Base-by-base conservation (phyloP, 768 basidiomycete species). In the Tulasnella sp. region DNA sequence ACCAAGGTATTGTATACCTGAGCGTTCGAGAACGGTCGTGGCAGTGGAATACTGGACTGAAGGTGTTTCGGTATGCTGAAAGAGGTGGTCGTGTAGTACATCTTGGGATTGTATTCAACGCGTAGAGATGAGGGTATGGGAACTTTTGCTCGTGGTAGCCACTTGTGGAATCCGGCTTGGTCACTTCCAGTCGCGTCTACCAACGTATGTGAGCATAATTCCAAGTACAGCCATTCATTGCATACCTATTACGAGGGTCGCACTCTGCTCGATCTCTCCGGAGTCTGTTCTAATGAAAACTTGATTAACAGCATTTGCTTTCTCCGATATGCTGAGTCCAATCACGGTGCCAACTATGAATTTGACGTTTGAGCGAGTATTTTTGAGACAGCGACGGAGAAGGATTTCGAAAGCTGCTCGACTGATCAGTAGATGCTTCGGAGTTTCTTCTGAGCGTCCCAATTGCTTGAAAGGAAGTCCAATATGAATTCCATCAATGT, bases 131-230 rank as follows among this genome's bases (percentile, higher is more conserved):
- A 4, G n/a, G 45, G n/a, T 28, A 47, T 22, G n/a, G 32, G 10
- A 20, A 51, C 41, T 6, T 42, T 42, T 2, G 40, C 40, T 6
- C 27, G 16, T n/a, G 7, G 31, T 3, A 51, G 49, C 10, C 41
- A 28, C 25, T 51, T 51, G 27, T 10, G 16, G 27, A 41, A 51
- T 2, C 24, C 37, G 15, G 33, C 6, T 31, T 51, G 49, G 16
- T 27, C 25, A 29, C 39, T 39, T 41, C 49, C 49, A 12, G 49
- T 41, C n/a, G 49, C 49, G 29, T 51, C 49, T 51, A 39, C n/a
- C 10, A 15, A 6, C 22, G 15, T 3, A 44, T 10, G 20, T 1
- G 20, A 4, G 19, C n/a, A 40, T 40, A 40, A 6, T 40, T 6
- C 27, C 6, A n/a, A 25, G 27, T 25, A 0, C 12, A 2, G 31